Base-by-base conservation (phyloP, 805 yeast species). In the Wickerhamomyces hampshirensis region DNA sequence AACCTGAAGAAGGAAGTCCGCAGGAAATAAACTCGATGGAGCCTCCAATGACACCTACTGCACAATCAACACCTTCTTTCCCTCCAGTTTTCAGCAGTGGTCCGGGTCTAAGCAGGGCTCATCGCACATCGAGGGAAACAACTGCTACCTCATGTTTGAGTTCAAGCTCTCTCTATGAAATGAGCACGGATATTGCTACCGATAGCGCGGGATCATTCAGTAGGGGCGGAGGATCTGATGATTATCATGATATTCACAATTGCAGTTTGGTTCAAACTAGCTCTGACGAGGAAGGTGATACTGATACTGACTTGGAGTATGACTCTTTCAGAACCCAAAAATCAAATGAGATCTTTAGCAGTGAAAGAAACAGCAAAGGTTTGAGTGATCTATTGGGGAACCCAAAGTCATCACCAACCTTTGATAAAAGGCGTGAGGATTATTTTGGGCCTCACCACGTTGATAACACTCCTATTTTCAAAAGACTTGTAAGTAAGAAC, bases 381-480 rank as follows among this genome's bases (percentile, higher is more conserved):
- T 21, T 7, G 24, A 21, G 11, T 21, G 24, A 21, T 21, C 24
- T 21, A 8, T 21, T 21, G 24, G 24, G 24, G 10, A 21, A 21
- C 11, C 10, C 24, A 8, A 21, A 21, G 11, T 21, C 24, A 31
- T 43, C 32, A 33, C 46, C 24, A 27, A 39, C 30, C 35, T 48
- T 19, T 47, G 47, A 18, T 34, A 37, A 35, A 26, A 38, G 23
- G n/a, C 33, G 19, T 4, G 28, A 24, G 9, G 39, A 33, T n/a
- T 37, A 33, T 15, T 26, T 33, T 15, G 11, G 29, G 21, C 8
- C 27, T 2, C 31, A 30, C 21, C 41, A 37, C 18, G 18, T 37
- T 7, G 51, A 52, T 8, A 37, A 35, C 23, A 48, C 58, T 1
- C 57, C 59, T 4, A 47, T 55, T 2, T 51, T 55, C 40, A 53